Conservation (phyloP, 495 filamentous ascomycete genomes). For the Neurospora sp. region DNA sequence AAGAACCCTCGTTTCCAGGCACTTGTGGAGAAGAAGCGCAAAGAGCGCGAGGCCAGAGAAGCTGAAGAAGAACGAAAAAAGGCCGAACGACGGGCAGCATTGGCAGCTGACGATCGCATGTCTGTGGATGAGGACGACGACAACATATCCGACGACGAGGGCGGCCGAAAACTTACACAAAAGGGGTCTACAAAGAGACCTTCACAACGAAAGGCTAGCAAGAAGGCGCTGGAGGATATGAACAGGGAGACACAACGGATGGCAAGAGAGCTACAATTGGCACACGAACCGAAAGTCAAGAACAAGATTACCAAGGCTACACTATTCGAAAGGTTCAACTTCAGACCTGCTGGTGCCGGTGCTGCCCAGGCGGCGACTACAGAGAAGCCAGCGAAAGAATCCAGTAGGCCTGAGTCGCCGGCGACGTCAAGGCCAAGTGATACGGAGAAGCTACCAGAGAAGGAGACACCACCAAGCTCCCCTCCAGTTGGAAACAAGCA, state of each 20-base stretch:
- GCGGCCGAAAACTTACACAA: constrained; percentile 50
- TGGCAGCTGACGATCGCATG: constrained; percentile 17
- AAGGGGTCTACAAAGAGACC: constrained; percentile 43
- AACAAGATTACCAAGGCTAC: constrained; percentile 84
- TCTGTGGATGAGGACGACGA: constrained; percentile 37
- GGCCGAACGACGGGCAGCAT: constrained; percentile 37
- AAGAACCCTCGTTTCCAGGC: constrained; percentile 53
- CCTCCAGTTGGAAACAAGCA: constrained; percentile 25
- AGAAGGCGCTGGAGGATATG: constrained; percentile 95
- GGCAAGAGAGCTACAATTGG: constrained; percentile 77
- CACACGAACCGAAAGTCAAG: constrained; percentile 82
- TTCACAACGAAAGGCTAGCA: constrained; percentile 71
- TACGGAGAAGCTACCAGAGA: neutral
- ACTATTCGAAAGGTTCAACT: constrained; percentile 78
- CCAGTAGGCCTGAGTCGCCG: constrained; percentile 30
- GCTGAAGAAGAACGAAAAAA: constrained; percentile 40
- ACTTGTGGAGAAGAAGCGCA: constrained; percentile 59
- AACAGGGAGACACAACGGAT: constrained; percentile 84
- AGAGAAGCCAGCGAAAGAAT: constrained; percentile 28
- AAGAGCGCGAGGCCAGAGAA: constrained; percentile 57
- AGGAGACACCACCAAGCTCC: constrained; percentile 44
- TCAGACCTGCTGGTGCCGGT: constrained; percentile 34
- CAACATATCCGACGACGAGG: constrained; percentile 44
- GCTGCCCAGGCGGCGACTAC: neutral
- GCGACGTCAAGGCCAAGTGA: neutral